Percentiles rank a stretch among this genome's conserved stretches.
These are phyloP conservation scores for Plasmodium ovale DNA, from an alignment of 169 alveolate species.

Conservation along the genomic window DNA sequence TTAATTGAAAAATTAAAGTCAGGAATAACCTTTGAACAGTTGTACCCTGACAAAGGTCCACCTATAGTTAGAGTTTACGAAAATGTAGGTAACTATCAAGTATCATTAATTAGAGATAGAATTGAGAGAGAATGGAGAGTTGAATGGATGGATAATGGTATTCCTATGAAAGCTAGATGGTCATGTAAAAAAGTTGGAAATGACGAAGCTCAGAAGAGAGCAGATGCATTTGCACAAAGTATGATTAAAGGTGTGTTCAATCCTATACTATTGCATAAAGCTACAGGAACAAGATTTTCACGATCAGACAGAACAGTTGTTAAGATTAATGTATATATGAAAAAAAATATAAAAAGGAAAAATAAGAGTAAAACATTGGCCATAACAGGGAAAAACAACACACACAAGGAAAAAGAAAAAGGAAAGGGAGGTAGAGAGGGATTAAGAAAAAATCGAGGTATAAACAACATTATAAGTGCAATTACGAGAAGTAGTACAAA, in stretches of 20 bases:
- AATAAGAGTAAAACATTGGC: neutral
- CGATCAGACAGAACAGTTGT: constrained; percentile 69
- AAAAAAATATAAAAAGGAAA: constrained; percentile 30
- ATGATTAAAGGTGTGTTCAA: constrained; percentile 83
- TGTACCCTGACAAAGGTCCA: constrained; percentile 88
- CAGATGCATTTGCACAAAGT: constrained; percentile 86
- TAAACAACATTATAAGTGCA: neutral
- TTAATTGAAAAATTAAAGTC: constrained; percentile 80
- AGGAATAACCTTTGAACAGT: constrained; percentile 86
- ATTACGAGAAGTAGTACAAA: neutral
- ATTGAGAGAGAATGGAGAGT: constrained; percentile 85
- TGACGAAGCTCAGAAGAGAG: constrained; percentile 86
- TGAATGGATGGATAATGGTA: constrained; percentile 83
- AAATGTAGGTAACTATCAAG: constrained; percentile 83
- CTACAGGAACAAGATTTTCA: constrained; percentile 85
- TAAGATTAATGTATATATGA: constrained; percentile 61
- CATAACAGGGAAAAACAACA: neutral
- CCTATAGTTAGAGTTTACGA: constrained; percentile 84
- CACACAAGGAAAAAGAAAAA: neutral
- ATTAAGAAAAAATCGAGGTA: neutral
- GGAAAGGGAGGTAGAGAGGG: constrained; percentile 1
- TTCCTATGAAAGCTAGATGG: constrained; percentile 86
- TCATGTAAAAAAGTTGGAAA: constrained; percentile 88
- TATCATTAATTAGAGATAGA: constrained; percentile 85
- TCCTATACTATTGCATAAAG: constrained; percentile 85